phyloP scores from a whole-genome alignment of 176 grass and related monocot genomes.

The Zea mays region Zm-B73-REFERENCE-NAM-5.0 NC_050100.1:97401501-97402000 shows the following conservation, averaged over 20 bases:
- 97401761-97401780: constrained; percentile 10
- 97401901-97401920: constrained; percentile 8
- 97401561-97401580: constrained; percentile 32
- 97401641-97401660: constrained; percentile 16
- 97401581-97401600: constrained; percentile 25
- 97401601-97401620: constrained; percentile 6
- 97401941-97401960: background rate
- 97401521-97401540: constrained; percentile 34
- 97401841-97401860: constrained; percentile 16
- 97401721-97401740: background rate
- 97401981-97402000: background rate
- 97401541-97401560: constrained; percentile 27
- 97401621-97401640: constrained; percentile 28
- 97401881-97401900: background rate
- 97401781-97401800: constrained; percentile 16
- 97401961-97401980: background rate
- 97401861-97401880: constrained; percentile 26
- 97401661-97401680: constrained; percentile 11
- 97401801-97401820: constrained; percentile 11
- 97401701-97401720: constrained; percentile 19
- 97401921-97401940: constrained; percentile 4
- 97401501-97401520: constrained; percentile 34
- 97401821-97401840: constrained; percentile 19
- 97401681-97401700: constrained; percentile 8
- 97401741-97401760: constrained; percentile 17